Conservation (phyloP, 2,329 filamentous ascomycete species). For the Clarireedia monteithiana region DNA sequence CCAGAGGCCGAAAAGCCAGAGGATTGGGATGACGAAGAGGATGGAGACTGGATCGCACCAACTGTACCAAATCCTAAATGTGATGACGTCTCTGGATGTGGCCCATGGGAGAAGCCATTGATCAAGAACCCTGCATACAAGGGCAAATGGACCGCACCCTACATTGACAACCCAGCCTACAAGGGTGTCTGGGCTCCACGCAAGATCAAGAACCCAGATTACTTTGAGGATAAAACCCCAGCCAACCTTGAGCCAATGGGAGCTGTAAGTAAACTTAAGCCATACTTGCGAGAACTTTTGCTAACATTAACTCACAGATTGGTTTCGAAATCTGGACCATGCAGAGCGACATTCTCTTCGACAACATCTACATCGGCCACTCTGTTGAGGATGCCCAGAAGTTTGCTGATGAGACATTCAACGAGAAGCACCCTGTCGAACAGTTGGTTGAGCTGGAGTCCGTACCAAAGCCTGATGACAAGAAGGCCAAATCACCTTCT, state of each 20-base stretch:
- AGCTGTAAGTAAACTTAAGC: slow-evolving; percentile 57
- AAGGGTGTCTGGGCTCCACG: slow-evolving; percentile 91
- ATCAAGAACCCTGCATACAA: slow-evolving; percentile 90
- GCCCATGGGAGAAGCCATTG: slow-evolving; percentile 84
- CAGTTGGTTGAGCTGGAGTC: slow-evolving; percentile 68
- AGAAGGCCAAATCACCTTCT: slow-evolving; percentile 57
- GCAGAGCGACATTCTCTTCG: slow-evolving; percentile 97
- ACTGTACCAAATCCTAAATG: slow-evolving; percentile 95
- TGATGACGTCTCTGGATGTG: slow-evolving; percentile 85
- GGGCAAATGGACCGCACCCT: slow-evolving; percentile 90
- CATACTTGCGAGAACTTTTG: slow-evolving; percentile 10
- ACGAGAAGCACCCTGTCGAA: slow-evolving; percentile 80
- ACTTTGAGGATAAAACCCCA: slow-evolving; percentile 94
- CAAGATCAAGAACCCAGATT: slow-evolving; percentile 96
- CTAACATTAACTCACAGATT: slow-evolving; percentile 47
- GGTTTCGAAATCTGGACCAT: slow-evolving; percentile 99
- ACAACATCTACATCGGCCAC: slow-evolving; percentile 99
- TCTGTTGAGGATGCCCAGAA: slow-evolving; percentile 86
- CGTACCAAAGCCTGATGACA: slow-evolving; percentile 63
- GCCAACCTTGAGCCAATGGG: slow-evolving; percentile 97
- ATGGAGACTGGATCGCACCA: slow-evolving; percentile 86
- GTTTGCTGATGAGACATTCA: slow-evolving; percentile 82
- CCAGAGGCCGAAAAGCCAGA: slow-evolving; percentile 96
- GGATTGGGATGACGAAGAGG: slow-evolving; percentile 99
- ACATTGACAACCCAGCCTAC: slow-evolving; percentile 96